Evolutionary conservation across 78 protist genomes (phyloP).

Genomic region (Dictyostelium brefeldianum): DNA sequence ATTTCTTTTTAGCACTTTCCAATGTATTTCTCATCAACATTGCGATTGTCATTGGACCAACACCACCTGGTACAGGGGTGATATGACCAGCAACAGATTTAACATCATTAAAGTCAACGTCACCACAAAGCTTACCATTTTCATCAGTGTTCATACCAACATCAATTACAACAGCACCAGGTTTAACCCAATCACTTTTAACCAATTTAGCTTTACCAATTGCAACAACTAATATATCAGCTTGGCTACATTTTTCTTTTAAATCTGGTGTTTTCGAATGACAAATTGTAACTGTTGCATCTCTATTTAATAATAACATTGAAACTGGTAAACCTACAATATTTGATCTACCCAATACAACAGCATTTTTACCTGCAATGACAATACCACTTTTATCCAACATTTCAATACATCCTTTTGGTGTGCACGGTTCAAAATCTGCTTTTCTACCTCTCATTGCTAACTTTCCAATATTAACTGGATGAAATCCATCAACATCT

Average conservation of each 20-base stretch:
- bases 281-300: slow-evolving; percentile 97
- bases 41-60: slow-evolving; percentile 98
- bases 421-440: slow-evolving; percentile 93
- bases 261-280: slow-evolving; percentile 92
- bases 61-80: slow-evolving; percentile 99
- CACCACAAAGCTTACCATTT: slow-evolving; percentile 87
- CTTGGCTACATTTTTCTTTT: slow-evolving; percentile 60
- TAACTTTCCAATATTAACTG: slow-evolving; percentile 87
- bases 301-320: slow-evolving; percentile 61
- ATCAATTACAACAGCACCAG: slow-evolving; percentile 95
- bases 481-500: slow-evolving; percentile 97
- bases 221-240: slow-evolving; percentile 97
- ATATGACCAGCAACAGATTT: slow-evolving; percentile 88
- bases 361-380: slow-evolving; percentile 92
- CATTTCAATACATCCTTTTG: slow-evolving; percentile 94
- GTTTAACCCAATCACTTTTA: slow-evolving; percentile 93
- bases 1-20: slow-evolving; percentile 59
- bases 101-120: slow-evolving; percentile 85
- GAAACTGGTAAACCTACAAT: slow-evolving; percentile 96
- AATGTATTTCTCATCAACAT: slow-evolving; percentile 77
- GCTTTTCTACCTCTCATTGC: slow-evolving; percentile 85
- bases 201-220: slow-evolving; percentile 90
- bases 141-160: slow-evolving; percentile 94
- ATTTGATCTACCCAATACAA: slow-evolving; percentile 94
- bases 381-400: slow-evolving; percentile 76